These are phyloP conservation scores for Aristolochia fimbriata DNA, from an alignment of 164 flowering plant species.

Conservation along the genomic window DNA sequence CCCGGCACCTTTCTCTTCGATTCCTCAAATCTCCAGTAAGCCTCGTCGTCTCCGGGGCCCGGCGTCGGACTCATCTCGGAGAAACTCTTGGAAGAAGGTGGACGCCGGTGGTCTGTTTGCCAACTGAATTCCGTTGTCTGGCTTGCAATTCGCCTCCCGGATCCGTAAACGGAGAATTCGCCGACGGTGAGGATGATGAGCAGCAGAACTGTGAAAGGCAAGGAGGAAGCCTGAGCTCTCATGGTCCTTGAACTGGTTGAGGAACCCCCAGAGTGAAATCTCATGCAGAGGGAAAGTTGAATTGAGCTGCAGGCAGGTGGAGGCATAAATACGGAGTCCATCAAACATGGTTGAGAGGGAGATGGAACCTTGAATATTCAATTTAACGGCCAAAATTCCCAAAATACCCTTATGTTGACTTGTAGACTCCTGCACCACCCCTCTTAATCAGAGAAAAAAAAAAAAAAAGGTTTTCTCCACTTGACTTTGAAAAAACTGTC, in stretches of 20 bases:
- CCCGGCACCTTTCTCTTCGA: slow-evolving; percentile 18
- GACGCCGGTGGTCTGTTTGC: background rate
- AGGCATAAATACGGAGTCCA: slow-evolving; percentile 13
- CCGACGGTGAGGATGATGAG: slow-evolving; percentile 12
- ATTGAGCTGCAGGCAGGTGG: slow-evolving; percentile 11
- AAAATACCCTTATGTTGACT: background rate
- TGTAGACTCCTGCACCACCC: too few species aligned
- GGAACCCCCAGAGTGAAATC: background rate
- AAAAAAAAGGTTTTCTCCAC: too few species aligned
- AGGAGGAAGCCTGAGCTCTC: slow-evolving; percentile 10
- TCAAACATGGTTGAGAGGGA: background rate
- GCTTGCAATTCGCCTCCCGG: slow-evolving; percentile 3
- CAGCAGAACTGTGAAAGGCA: slow-evolving; percentile 12
- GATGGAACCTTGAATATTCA: background rate
- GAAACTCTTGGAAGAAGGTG: slow-evolving; percentile 4
- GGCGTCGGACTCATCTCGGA: slow-evolving; percentile 6
- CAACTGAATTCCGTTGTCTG: slow-evolving; percentile 2
- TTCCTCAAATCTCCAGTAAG: slow-evolving; percentile 10
- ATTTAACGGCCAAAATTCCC: background rate
- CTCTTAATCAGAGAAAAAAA: too few species aligned
- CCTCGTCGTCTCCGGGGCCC: slow-evolving; percentile 1
- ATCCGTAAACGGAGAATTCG: slow-evolving; percentile 12
- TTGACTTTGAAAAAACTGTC: too few species aligned
- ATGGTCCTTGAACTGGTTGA: slow-evolving; percentile 6
- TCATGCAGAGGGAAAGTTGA: slow-evolving; percentile 8